A percentile compares a stretch with the other conserved stretches of the same genome.
Evolutionary conservation across 129 eudicot species (phyloP).

Genomic region (Tagetes erecta): DNA sequence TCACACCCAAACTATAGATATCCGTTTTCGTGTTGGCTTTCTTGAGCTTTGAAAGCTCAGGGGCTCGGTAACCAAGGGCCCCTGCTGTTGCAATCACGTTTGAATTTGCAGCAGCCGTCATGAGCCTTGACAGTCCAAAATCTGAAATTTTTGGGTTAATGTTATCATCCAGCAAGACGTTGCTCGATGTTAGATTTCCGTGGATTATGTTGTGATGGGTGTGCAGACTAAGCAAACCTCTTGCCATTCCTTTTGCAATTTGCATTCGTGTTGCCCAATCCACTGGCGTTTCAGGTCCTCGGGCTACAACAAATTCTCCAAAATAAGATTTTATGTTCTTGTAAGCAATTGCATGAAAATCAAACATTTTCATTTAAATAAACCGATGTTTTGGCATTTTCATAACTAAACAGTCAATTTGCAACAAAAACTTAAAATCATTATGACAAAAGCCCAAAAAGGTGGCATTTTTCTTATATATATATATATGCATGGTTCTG

Average conservation of each 20-base stretch:
- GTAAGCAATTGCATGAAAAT: too few relatives aligned
- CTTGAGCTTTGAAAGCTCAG: conserved; percentile 47
- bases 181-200: conserved; percentile 44
- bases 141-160: conserved; percentile 35
- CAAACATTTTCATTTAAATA: not conserved
- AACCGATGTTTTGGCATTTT: not conserved
- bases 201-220: conserved; percentile 55
- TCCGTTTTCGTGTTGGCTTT: conserved; percentile 67
- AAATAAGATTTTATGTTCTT: not conserved
- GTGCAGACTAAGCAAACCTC: conserved; percentile 76
- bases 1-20: conserved; percentile 81
- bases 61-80: conserved; percentile 46
- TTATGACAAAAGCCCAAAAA: not conserved
- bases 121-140: conserved; percentile 40
- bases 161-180: conserved; percentile 36
- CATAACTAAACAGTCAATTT: not conserved
- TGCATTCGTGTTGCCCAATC: conserved; percentile 78
- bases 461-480: not conserved
- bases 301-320: conserved; percentile 47
- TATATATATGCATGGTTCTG: not conserved
- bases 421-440: not conserved
- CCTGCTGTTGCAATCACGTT: conserved; percentile 43
- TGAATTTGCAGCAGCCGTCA: conserved; percentile 44
- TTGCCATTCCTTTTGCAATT: conserved; percentile 64
- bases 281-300: conserved; percentile 72